These are phyloP conservation scores for Trichoderma sp. DNA, from an alignment of 2,329 filamentous ascomycete species.

Conservation along the genomic window DNA sequence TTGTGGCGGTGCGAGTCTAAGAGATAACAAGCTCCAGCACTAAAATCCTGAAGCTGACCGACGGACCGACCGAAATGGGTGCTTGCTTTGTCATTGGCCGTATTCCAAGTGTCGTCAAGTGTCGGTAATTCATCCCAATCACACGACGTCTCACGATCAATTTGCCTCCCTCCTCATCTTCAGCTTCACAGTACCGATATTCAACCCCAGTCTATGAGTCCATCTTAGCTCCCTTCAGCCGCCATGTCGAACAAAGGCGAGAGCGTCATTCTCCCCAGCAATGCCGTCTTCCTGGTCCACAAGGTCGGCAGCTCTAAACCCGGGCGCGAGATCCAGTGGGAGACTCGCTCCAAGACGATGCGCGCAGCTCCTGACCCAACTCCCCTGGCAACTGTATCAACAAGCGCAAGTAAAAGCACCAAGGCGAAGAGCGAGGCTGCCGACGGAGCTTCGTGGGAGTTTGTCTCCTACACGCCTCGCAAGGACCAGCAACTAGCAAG, in stretches of 20 bases:
- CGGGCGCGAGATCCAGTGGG: neutral
- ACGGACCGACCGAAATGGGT: neutral
- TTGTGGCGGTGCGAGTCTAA: neutral
- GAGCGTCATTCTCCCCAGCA: conserved; percentile 14
- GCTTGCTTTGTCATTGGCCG: neutral
- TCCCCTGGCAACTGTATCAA: neutral
- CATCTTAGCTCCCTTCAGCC: neutral
- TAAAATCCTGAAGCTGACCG: conserved; percentile 1
- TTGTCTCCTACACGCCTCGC: conserved; percentile 6
- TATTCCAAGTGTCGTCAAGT: neutral
- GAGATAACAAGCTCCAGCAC: neutral
- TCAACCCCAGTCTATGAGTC: neutral
- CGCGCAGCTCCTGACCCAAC: neutral
- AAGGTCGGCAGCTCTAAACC: conserved; percentile 6
- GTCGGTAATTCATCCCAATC: neutral
- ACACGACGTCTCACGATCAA: neutral
- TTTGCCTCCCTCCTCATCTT: neutral
- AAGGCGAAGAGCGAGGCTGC: neutral
- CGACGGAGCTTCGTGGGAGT: neutral
- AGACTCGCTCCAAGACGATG: conserved; percentile 11
- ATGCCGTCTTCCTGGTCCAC: conserved; percentile 15
- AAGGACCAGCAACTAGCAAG: neutral
- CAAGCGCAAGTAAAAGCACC: neutral
- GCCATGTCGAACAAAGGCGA: conserved; percentile 11
- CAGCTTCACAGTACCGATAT: neutral